Evolutionary conservation across 192 early-diverging fungal species (phyloP).

Genomic region (Chytriomyces hyalinus): DNA sequence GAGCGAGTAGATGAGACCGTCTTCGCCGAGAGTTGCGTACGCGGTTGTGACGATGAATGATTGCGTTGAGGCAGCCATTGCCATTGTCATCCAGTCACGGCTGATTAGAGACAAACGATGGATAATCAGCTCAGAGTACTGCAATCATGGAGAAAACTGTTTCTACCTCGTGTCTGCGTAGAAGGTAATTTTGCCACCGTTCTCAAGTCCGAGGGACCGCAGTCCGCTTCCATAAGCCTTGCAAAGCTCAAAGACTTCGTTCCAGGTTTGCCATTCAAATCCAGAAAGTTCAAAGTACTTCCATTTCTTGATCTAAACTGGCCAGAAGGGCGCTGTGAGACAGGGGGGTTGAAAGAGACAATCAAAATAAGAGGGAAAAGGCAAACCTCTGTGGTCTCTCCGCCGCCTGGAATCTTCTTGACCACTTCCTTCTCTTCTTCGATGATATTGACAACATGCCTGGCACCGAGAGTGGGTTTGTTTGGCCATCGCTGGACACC

Average conservation of each 20-base stretch:
- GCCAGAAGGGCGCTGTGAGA: conserved; percentile 42
- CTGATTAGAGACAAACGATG: neutral
- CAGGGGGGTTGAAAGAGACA: neutral
- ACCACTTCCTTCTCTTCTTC: conserved; percentile 78
- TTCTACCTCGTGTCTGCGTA: conserved; percentile 45
- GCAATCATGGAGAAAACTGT: neutral
- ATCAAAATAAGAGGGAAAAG: neutral
- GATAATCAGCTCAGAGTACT: neutral
- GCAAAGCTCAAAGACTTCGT: conserved; percentile 59
- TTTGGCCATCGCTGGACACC: neutral
- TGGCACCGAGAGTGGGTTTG: conserved; percentile 60
- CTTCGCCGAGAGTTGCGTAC: conserved; percentile 76
- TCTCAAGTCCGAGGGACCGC: conserved; percentile 62
- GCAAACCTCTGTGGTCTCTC: conserved; percentile 59
- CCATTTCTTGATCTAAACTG: conserved; percentile 76
- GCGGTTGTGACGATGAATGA: conserved; percentile 78
- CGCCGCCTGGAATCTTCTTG: conserved; percentile 58
- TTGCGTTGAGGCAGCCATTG: conserved; percentile 70
- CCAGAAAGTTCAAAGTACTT: conserved; percentile 76
- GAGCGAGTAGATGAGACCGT: conserved; percentile 83
- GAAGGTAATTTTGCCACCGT: conserved; percentile 47
- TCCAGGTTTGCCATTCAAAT: conserved; percentile 82
- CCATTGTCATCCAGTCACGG: conserved; percentile 65
- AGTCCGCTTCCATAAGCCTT: conserved; percentile 76
- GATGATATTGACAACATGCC: conserved; percentile 67